Evolutionary conservation across 1,284 basidiomycete genomes (phyloP).

Genomic region (Coniferiporia sulphurascens): DNA sequence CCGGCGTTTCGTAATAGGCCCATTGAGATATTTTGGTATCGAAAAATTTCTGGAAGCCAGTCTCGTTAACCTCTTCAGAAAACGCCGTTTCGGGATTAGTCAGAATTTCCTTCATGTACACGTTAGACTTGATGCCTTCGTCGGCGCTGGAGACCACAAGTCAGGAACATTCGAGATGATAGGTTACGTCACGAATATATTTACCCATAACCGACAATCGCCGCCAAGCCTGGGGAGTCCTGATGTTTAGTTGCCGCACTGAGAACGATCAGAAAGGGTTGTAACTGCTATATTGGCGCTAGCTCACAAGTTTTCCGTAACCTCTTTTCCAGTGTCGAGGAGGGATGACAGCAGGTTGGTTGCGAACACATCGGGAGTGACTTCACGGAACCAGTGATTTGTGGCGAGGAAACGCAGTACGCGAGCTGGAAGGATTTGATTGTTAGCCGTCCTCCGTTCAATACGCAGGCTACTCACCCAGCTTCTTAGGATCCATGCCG

Average conservation of each 20-base stretch:
- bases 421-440: constrained; percentile 21
- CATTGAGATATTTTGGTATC: constrained; percentile 25
- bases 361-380: constrained; percentile 30
- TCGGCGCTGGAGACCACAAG: constrained; percentile 23
- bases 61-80: constrained; percentile 27
- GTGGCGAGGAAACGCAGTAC: constrained; percentile 31
- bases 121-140: constrained; percentile 29
- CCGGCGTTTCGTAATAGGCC: constrained; percentile 27
- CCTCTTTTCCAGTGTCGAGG: constrained; percentile 26
- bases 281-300: not conserved
- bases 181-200: not conserved
- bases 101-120: constrained; percentile 32
- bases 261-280: not conserved
- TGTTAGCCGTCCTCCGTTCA: not conserved
- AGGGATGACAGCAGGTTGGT: constrained; percentile 32
- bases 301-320: not conserved
- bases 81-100: constrained; percentile 28
- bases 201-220: constrained; percentile 12
- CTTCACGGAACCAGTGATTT: constrained; percentile 31
- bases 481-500: constrained; percentile 3
- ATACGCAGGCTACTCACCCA: not conserved
- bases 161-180: not conserved
- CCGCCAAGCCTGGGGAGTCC: constrained; percentile 19
- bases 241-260: constrained; percentile 16
- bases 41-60: constrained; percentile 30